A percentile compares a stretch with the other conserved stretches of the same genome.
These are phyloP conservation scores for Aspergillus leporis DNA, from an alignment of 495 filamentous ascomycete species.

Conservation along the genomic window DNA sequence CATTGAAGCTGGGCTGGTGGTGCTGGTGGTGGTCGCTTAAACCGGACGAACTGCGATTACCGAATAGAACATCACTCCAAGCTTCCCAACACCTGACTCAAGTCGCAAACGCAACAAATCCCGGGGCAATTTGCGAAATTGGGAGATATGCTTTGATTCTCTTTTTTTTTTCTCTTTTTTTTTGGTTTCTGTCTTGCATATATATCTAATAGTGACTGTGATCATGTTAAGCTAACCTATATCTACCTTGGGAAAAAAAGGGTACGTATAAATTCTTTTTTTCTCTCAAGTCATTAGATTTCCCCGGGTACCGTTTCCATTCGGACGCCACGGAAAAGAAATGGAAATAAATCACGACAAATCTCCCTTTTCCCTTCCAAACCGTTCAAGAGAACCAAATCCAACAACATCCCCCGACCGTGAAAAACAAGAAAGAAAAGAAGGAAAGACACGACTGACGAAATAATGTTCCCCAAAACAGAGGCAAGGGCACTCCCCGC, in stretches of 20 bases:
- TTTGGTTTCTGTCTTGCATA: too few relatives aligned
- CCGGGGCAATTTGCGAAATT: not conserved
- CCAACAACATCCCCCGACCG: not conserved
- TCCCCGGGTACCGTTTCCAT: not conserved
- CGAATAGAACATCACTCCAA: not conserved
- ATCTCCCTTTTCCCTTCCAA: not conserved
- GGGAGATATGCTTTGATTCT: not conserved
- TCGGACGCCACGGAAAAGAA: not conserved
- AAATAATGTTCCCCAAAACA: slow-evolving; percentile 32
- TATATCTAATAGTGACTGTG: not conserved
- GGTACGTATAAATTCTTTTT: slow-evolving; percentile 23
- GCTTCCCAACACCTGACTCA: not conserved
- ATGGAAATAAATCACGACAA: not conserved
- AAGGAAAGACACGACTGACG: slow-evolving; percentile 19
- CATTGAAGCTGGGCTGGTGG: too few relatives aligned
- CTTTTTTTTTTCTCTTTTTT: not conserved
- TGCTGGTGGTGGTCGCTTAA: slow-evolving; percentile 5
- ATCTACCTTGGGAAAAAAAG: slow-evolving; percentile 14
- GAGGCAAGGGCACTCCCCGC: slow-evolving; percentile 97
- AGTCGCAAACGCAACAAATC: not conserved
- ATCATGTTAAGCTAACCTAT: slow-evolving; percentile 14
- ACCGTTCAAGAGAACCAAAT: not conserved
- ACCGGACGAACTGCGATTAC: not conserved
- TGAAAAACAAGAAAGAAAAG: too few relatives aligned
- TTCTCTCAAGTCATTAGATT: not conserved